phyloP scores from a whole-genome alignment of 257 asterid species.

The Solanum clarkiae region DNA sequence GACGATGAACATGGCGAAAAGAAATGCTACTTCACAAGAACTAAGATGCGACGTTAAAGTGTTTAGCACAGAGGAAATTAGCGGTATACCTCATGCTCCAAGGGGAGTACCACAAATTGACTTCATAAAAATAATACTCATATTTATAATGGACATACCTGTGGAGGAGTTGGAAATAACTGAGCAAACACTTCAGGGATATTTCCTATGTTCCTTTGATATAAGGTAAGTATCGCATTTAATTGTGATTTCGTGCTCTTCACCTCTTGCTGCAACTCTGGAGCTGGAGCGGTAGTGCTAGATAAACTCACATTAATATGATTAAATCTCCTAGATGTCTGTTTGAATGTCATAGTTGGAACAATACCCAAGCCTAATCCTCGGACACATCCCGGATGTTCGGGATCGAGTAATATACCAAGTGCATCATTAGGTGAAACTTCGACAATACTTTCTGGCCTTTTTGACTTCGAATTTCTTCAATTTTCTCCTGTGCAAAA shows the following conservation, averaged over 20 bases:
- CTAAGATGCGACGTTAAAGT: too few species aligned
- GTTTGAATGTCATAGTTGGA: not conserved
- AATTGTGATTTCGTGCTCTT: not conserved
- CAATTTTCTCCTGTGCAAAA: not conserved
- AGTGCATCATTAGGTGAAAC: not conserved
- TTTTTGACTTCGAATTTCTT: not conserved
- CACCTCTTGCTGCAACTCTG: not conserved
- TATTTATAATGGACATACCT: not conserved
- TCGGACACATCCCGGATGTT: not conserved
- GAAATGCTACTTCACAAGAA: too few species aligned
- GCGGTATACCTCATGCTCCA: conserved; percentile 8
- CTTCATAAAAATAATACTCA: too few species aligned
- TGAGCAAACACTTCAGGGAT: not conserved
- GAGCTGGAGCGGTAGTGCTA: not conserved
- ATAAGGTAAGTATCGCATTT: not conserved
- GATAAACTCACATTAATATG: not conserved
- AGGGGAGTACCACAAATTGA: conserved; percentile 12
- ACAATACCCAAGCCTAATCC: not conserved
- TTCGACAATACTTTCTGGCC: not conserved
- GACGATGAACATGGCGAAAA: too few species aligned
- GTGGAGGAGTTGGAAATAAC: not conserved
- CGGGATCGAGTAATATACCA: not conserved
- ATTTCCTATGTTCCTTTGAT: not conserved
- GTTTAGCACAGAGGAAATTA: too few species aligned
- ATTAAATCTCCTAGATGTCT: not conserved